Evolutionary conservation across 331 rosid species (phyloP).

Genomic region (Malus hybrid): DNA sequence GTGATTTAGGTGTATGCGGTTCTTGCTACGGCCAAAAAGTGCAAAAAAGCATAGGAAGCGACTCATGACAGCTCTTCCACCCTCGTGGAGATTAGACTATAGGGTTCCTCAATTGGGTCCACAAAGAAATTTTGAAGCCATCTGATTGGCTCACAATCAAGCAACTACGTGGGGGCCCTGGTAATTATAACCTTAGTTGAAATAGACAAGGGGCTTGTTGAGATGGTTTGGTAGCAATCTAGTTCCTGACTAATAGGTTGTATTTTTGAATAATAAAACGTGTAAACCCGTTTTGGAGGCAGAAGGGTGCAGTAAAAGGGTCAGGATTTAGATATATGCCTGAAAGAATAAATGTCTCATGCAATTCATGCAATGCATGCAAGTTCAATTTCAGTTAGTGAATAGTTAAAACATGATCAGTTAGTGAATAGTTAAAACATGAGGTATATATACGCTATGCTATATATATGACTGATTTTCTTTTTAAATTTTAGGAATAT

Average conservation of each 20-base stretch:
- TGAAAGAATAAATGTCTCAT: not conserved
- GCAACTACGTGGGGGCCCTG: not conserved
- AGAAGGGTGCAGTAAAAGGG: not conserved
- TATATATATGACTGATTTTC: too few species aligned
- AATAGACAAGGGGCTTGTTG: not conserved
- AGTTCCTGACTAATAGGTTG: not conserved
- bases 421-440: not conserved
- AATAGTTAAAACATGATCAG: not conserved
- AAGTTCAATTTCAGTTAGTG: not conserved
- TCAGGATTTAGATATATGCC: not conserved
- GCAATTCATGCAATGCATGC: not conserved
- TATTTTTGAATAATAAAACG: not conserved
- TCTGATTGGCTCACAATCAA: not conserved
- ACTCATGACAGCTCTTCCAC: not conserved
- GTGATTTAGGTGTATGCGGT: not conserved
- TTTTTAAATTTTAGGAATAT: not conserved
- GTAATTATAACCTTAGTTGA: not conserved
- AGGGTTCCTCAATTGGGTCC: slow-evolving; percentile 1
- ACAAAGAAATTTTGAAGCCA: not conserved
- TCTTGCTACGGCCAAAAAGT: not conserved
- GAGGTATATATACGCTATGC: not conserved
- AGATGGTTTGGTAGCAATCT: not conserved
- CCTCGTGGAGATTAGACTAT: not conserved
- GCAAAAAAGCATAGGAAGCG: not conserved
- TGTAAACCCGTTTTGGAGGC: not conserved